Evolutionary conservation across 495 filamentous ascomycete genomes (phyloP), one percentile per base, ranked within the genome.

Genomic region (Aspergillus nanangensis): DNA sequence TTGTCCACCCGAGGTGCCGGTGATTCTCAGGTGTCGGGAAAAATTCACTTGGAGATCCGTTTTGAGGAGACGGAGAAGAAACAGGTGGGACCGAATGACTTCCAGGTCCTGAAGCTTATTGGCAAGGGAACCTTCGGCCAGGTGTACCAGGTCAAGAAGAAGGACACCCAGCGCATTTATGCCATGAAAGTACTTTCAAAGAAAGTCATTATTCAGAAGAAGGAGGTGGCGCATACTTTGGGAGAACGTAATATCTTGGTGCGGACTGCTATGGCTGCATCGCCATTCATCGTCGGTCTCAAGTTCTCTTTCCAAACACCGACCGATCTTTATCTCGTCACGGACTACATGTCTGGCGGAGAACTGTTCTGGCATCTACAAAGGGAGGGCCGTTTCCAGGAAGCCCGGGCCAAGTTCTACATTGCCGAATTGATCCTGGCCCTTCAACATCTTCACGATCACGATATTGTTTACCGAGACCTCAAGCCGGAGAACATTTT

Each of bases 141-240:
- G 65, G 93, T 99, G 3, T 99, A 96, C 56, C 93, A 97, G 57
- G 93, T 97, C n/a, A 87, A 89, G 52, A 97, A 98, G 76, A 93
- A 88, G 74, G 93, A 98, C 60, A 96, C 93, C 1, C 79, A 83
- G 53, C 82, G 94, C 15, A 95, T 98, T 45, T 98, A 97, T 55
- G 93, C 93, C 32, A 98, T 98, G 93, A 98, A 98, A 63, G 91
- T 97, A 2, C 72, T 98, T 17, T 96, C 92, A 9, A 98, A 98
- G 77, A 98, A 97, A 74, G 93, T 98, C 40, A 97, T 98, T 45
- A 93, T 98, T 13, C 93, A 98, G 67, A 98, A 98, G 78, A 98
- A 98, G 67, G 93, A 98, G 67, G 88, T 98, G 34, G 88, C 90
- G 14, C 93, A 98, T 65, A 98, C 93, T 2, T 78, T 98, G 13